phyloP scores from a whole-genome alignment of 192 early-diverging fungal species.

The Gigaspora rosea region DNA sequence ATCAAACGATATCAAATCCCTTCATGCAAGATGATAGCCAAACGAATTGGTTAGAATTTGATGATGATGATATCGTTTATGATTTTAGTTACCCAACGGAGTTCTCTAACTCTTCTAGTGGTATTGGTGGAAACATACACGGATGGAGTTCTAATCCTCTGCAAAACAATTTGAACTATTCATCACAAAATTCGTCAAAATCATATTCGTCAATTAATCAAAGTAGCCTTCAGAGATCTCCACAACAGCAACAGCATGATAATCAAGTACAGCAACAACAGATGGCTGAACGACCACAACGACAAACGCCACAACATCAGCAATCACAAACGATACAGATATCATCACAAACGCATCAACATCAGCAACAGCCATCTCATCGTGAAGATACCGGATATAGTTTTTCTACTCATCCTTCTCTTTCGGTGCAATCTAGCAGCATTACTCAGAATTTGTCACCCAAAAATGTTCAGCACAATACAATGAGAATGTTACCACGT shows the following conservation, averaged over 20 bases:
- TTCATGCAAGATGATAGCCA: conserved; percentile 13
- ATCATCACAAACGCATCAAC: neutral
- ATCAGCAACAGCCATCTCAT: neutral
- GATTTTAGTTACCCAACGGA: conserved; percentile 22
- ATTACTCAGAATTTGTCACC: conserved; percentile 23
- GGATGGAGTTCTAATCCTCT: conserved; percentile 12
- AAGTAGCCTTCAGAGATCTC: conserved; percentile 7
- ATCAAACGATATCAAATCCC: conserved; percentile 10
- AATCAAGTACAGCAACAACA: conserved; percentile 4
- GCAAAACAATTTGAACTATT: conserved; percentile 24
- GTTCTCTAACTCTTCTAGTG: neutral
- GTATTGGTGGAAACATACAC: neutral
- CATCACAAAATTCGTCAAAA: conserved; percentile 3
- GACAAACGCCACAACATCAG: neutral
- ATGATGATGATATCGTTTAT: conserved; percentile 25
- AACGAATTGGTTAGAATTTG: conserved; percentile 22
- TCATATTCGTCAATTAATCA: conserved; percentile 27
- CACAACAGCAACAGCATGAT: conserved; percentile 6
- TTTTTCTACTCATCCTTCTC: neutral
- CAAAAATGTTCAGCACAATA: conserved; percentile 21
- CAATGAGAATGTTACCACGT: neutral
- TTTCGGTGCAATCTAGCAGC: neutral
- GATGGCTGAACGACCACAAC: conserved; percentile 10
- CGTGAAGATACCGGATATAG: conserved; percentile 1
- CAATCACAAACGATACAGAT: neutral